phyloP scores from a whole-genome alignment of 2,329 filamentous ascomycete species.

The Neonectria magnoliae region DNA sequence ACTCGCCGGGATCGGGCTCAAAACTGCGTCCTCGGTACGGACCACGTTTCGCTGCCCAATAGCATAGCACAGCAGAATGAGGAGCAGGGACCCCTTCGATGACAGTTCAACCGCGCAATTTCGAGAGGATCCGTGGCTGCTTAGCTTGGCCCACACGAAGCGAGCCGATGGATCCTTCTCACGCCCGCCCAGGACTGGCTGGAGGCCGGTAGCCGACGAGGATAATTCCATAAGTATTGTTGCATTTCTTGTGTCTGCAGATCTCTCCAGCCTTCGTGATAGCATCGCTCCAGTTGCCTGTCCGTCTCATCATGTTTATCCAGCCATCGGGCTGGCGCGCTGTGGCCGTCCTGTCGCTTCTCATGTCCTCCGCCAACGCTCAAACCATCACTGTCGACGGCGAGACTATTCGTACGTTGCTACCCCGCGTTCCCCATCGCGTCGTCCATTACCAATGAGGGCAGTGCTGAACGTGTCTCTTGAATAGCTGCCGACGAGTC shows the following conservation, averaged over 20 bases:
- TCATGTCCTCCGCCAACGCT: slow-evolving; percentile 24
- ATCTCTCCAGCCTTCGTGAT: not conserved
- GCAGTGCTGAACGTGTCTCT: not conserved
- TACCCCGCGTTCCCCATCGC: not conserved
- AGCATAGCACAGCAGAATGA: not conserved
- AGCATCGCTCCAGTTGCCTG: slow-evolving; percentile 1
- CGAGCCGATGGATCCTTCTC: not conserved
- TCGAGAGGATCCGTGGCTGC: not conserved
- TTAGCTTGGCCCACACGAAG: slow-evolving; percentile 13
- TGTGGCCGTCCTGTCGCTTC: slow-evolving; percentile 14
- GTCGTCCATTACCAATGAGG: not conserved
- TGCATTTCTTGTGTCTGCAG: not conserved
- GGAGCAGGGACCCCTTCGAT: not conserved
- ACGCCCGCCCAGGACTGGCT: not conserved
- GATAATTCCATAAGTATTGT: slow-evolving; percentile 8
- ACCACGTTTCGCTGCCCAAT: not conserved
- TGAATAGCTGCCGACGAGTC: slow-evolving; percentile 30
- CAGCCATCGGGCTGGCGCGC: slow-evolving; percentile 15
- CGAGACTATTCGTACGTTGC: slow-evolving; percentile 32
- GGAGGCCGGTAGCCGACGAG: not conserved
- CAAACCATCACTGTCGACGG: slow-evolving; percentile 37
- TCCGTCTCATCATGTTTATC: slow-evolving; percentile 18
- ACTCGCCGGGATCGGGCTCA: too few species aligned
- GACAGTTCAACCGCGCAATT: not conserved
- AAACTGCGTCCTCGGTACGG: too few species aligned